phyloP scores from a whole-genome alignment of 495 filamentous ascomycete species.

The Neurospora sp. region DNA sequence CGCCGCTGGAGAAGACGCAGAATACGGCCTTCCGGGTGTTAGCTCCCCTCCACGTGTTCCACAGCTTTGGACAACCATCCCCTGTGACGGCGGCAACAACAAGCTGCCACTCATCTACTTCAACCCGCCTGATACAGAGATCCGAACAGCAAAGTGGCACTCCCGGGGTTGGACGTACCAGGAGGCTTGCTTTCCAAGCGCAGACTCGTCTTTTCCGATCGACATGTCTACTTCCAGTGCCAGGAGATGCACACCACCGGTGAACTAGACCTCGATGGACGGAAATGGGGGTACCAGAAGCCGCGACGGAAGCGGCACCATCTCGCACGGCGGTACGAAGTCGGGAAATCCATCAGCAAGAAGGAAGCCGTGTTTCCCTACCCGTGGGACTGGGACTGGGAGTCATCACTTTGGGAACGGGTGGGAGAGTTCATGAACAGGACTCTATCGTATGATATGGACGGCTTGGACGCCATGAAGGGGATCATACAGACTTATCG shows the following conservation, averaged over 20 bases:
- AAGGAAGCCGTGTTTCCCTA: neutral
- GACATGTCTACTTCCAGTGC: slow-evolving; percentile 29
- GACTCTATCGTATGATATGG: neutral
- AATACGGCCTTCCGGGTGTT: slow-evolving; percentile 22
- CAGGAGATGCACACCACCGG: slow-evolving; percentile 4
- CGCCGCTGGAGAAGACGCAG: slow-evolving; percentile 14
- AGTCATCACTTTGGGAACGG: neutral
- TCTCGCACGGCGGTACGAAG: neutral
- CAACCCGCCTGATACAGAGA: neutral
- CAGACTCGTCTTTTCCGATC: slow-evolving; percentile 9
- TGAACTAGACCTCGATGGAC: neutral
- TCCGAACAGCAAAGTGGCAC: slow-evolving; percentile 18
- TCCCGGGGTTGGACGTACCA: slow-evolving; percentile 35
- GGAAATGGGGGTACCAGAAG: neutral
- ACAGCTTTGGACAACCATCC: neutral
- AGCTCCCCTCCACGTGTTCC: neutral
- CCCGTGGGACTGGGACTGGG: neutral
- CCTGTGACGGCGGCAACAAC: neutral
- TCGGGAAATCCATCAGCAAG: neutral
- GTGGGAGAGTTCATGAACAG: neutral
- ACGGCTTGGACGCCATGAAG: neutral
- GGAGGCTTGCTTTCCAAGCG: slow-evolving; percentile 24
- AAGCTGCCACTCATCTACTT: neutral
- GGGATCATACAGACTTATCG: neutral
- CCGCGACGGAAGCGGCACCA: neutral